A percentile compares a stretch with the other conserved stretches of the same genome.
These are phyloP conservation scores for Blastobotrys aristatus DNA, from an alignment of 1,139 yeast species.

Conservation along the genomic window DNA sequence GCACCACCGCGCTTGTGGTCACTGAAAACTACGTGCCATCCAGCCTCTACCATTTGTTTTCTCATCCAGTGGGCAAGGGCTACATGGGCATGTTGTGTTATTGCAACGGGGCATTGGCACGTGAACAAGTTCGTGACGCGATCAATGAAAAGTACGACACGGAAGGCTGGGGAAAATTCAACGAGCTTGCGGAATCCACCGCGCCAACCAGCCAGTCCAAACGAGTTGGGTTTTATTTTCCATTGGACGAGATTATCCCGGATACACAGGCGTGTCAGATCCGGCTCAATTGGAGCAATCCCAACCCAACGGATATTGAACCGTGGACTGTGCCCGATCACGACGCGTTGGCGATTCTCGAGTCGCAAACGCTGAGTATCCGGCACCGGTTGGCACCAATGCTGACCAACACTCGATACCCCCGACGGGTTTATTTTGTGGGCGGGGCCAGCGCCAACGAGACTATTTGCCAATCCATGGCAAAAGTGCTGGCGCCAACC, in stretches of 20 bases:
- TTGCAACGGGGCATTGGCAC: constrained; percentile 84
- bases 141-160: constrained; percentile 46
- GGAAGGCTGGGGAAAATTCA: constrained; percentile 58
- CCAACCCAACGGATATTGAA: background rate
- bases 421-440: constrained; percentile 70
- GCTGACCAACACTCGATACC: constrained; percentile 44
- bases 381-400: constrained; percentile 75
- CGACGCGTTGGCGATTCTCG: constrained; percentile 75
- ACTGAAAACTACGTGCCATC: constrained; percentile 77
- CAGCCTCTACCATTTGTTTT: constrained; percentile 76
- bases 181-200: constrained; percentile 35
- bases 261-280: constrained; percentile 43
- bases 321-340: constrained; percentile 47
- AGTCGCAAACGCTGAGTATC: constrained; percentile 82
- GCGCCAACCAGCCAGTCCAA: constrained; percentile 13
- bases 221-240: constrained; percentile 75
- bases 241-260: constrained; percentile 85
- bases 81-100: constrained; percentile 97
- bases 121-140: constrained; percentile 68
- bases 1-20: constrained; percentile 77
- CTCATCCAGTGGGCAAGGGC: constrained; percentile 76
- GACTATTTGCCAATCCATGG: constrained; percentile 63
- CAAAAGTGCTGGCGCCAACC: constrained; percentile 59
- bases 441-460: constrained; percentile 82
- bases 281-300: constrained; percentile 20